Base-by-base conservation (phyloP, 352 stramenopile genomes). In the Thalassiosira hispida region DNA sequence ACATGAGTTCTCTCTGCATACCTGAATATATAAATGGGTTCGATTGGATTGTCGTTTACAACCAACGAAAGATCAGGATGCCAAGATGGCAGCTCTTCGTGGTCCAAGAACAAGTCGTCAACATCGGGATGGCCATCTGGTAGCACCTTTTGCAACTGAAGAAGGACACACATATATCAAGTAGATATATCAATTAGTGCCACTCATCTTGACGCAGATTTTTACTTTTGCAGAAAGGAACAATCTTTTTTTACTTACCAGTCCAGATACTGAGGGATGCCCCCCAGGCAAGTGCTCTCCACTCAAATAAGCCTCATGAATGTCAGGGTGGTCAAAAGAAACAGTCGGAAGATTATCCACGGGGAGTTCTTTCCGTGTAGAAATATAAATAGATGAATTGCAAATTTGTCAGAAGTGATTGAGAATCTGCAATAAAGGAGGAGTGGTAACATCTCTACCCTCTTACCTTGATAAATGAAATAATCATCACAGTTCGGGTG, bases 401-500 rank as follows among this genome's bases (percentile, higher is more conserved):
- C 31, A 38, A 9, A 38, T 38, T 3, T 51, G 42, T n/a, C 2
- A 51, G 42, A 51, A 51, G 12, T 12, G 42, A 51, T 51, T 51
- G 18, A 51, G 42, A 51, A 51, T 51, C 3, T 23, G 42, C 5
- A 51, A 16, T 51, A 22, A 46, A 46, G n/a, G n/a, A n/a, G n/a
- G n/a, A n/a, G 8, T 38, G 8, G 31, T 38, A 51, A 16, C 42
- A n/a, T 51, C 12, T 23, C 18, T 51, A 23, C 42, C 7, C 38
- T 51, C 42, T n/a, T 12, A 51, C 42, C 55, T 11, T 49, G 11
- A 5, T 23, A 60, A 59, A 73, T 44, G 52, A 79, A 79, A 40
- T 79, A 79, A 29, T 73, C 25, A 44, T 66, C 71, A 23, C 57
- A 47, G 52, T 73, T 40, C 18, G 71, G 71, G 61, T 78, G 69